Conservation (phyloP, 768 basidiomycete species). For the Collybia mongolica region DNA sequence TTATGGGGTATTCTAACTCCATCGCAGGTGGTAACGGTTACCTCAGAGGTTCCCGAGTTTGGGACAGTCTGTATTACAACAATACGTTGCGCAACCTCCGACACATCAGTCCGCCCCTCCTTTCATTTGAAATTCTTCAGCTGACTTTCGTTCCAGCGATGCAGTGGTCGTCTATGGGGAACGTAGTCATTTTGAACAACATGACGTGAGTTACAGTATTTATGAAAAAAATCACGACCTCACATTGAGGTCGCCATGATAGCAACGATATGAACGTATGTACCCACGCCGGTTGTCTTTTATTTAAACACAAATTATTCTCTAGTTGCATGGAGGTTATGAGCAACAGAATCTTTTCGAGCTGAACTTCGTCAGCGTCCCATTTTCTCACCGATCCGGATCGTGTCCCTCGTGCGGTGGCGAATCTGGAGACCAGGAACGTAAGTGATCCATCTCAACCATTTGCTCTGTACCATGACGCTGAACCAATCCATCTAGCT, state of each 20-base stretch:
- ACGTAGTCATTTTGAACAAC: slow-evolving; percentile 11
- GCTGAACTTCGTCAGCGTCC: slow-evolving; percentile 7
- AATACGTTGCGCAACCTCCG: slow-evolving; percentile 6
- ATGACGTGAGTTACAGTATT: slow-evolving; percentile 8
- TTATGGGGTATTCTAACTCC: too few relatives aligned
- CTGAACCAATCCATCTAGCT: too few relatives aligned
- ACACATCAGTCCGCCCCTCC: slow-evolving; percentile 6
- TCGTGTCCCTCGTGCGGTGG: slow-evolving; percentile 10
- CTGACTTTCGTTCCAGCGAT: slow-evolving; percentile 7
- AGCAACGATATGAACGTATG: too few relatives aligned
- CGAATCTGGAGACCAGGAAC: slow-evolving; percentile 7
- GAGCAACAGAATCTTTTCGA: slow-evolving; percentile 12
- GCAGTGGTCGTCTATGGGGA: slow-evolving; percentile 6
- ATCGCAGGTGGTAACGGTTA: slow-evolving; percentile 11
- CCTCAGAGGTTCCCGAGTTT: slow-evolving; percentile 10
- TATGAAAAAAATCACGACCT: slow-evolving; percentile 1
- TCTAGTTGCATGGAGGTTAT: slow-evolving; percentile 1
- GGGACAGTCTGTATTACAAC: slow-evolving; percentile 14
- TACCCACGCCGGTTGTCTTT: neutral
- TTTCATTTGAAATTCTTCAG: neutral
- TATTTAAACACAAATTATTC: neutral
- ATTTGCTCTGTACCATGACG: too few relatives aligned
- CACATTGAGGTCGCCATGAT: neutral
- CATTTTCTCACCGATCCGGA: slow-evolving; percentile 8
- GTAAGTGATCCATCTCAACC: neutral